phyloP scores from a whole-genome alignment of 169 alveolate genomes.

The Cryptosporidium ryanae region DNA sequence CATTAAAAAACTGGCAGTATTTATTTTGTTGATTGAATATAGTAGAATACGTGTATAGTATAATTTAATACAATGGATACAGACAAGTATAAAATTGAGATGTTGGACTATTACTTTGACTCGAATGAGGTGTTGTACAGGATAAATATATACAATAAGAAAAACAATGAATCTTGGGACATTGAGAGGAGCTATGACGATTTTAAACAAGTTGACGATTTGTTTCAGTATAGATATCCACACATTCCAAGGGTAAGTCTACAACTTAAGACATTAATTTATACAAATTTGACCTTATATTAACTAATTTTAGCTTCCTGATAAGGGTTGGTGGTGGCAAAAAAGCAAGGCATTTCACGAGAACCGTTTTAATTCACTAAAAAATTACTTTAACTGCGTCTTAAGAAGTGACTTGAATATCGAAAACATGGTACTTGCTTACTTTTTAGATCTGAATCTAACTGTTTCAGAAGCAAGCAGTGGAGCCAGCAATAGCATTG shows the following conservation, averaged over 20 bases:
- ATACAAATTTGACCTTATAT: neutral
- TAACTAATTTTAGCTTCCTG: constrained; percentile 18
- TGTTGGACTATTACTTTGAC: constrained; percentile 38
- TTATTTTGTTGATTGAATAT: too few species aligned
- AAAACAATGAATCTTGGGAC: constrained; percentile 51
- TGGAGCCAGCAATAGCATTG: constrained; percentile 13
- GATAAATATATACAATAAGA: constrained; percentile 39
- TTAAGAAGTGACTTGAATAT: constrained; percentile 40
- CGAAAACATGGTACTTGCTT: constrained; percentile 58
- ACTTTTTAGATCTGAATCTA: constrained; percentile 60
- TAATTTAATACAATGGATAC: constrained; percentile 31
- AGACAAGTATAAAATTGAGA: constrained; percentile 50
- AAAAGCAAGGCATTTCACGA: constrained; percentile 34
- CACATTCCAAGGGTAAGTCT: constrained; percentile 48
- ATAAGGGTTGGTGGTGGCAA: constrained; percentile 75
- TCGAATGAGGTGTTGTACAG: constrained; percentile 15
- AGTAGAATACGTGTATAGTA: neutral
- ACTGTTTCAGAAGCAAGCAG: constrained; percentile 6
- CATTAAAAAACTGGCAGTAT: too few species aligned
- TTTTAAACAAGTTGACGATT: constrained; percentile 59
- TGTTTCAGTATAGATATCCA: constrained; percentile 68
- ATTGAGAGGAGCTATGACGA: constrained; percentile 54
- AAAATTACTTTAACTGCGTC: constrained; percentile 22
- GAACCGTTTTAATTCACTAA: constrained; percentile 15
- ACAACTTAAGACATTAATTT: neutral